Percentiles rank a stretch among this genome's conserved stretches.
Conservation (phyloP, 2,329 filamentous ascomycete genomes). For the Colletotrichum nymphaeae region DNA sequence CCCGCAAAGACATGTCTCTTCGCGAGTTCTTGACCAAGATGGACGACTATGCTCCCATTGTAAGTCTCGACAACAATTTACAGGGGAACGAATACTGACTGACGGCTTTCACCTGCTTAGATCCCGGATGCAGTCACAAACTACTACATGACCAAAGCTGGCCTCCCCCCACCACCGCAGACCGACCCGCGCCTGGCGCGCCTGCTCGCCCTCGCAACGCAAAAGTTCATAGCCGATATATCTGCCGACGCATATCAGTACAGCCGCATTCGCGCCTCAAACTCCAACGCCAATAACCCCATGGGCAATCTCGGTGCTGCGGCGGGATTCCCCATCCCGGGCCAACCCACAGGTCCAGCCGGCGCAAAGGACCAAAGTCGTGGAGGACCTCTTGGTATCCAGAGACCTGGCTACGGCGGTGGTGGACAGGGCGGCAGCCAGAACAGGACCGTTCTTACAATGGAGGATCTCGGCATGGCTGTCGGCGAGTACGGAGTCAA, state of each 20-base stretch:
- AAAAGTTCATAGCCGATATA: slow-evolving; percentile 98
- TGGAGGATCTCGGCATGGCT: slow-evolving; percentile 99
- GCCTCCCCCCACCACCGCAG: slow-evolving; percentile 90
- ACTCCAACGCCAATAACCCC: slow-evolving; percentile 86
- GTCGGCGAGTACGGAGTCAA: slow-evolving; percentile 98
- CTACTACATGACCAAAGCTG: slow-evolving; percentile 97
- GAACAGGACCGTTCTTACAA: slow-evolving; percentile 93
- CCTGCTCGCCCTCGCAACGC: slow-evolving; percentile 94
- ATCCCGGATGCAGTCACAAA: slow-evolving; percentile 98
- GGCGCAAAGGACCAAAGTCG: slow-evolving; percentile 69
- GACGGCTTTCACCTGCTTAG: slow-evolving; percentile 55
- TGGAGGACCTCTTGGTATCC: slow-evolving; percentile 74
- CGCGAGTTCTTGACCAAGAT: slow-evolving; percentile 96
- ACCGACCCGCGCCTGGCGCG: slow-evolving; percentile 91
- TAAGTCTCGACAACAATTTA: slow-evolving; percentile 58
- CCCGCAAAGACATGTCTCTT: slow-evolving; percentile 90
- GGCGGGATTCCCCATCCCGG: slow-evolving; percentile 74
- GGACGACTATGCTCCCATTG: slow-evolving; percentile 98
- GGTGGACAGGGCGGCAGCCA: slow-evolving; percentile 90
- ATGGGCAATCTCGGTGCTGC: slow-evolving; percentile 87
- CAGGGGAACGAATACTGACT: neutral
- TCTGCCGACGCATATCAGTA: slow-evolving; percentile 98
- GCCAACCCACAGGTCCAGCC: slow-evolving; percentile 67
- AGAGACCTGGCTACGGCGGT: slow-evolving; percentile 84
- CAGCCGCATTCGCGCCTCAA: slow-evolving; percentile 93